Evolutionary conservation across 2,329 filamentous ascomycete genomes (phyloP).

Genomic region (Elsinoe ampelina): DNA sequence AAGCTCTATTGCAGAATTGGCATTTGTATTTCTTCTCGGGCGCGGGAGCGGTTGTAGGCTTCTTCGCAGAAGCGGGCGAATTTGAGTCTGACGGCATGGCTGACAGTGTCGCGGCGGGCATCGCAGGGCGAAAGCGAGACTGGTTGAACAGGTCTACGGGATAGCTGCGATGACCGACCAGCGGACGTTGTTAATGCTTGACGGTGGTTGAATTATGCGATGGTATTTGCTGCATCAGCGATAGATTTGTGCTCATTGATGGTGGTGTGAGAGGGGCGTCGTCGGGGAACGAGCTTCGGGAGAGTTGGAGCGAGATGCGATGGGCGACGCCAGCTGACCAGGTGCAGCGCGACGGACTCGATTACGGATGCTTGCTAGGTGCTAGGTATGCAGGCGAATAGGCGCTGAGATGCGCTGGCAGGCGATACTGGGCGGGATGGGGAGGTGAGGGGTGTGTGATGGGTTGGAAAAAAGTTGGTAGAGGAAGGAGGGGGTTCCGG

Average conservation of each 20-base stretch:
- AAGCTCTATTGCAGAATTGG: conserved; percentile 95
- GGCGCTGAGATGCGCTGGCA: background rate
- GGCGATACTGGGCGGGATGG: background rate
- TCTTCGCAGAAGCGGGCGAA: conserved; percentile 64
- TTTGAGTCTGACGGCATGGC: conserved; percentile 51
- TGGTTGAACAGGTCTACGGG: conserved; percentile 18
- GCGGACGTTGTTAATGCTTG: conserved; percentile 31
- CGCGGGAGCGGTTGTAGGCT: conserved; percentile 49
- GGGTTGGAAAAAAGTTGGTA: conserved; percentile 8
- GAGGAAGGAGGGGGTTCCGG: background rate
- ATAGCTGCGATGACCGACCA: conserved; percentile 23
- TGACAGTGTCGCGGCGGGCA: conserved; percentile 61
- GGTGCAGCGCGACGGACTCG: conserved; percentile 5
- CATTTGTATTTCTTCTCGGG: conserved; percentile 99
- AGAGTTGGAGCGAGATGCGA: background rate
- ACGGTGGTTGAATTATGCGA: conserved; percentile 23
- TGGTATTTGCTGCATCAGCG: conserved; percentile 20
- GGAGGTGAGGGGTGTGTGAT: conserved; percentile 4
- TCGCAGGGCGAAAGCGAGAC: conserved; percentile 26
- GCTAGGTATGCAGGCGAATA: background rate
- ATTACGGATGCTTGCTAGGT: background rate
- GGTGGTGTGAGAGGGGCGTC: conserved; percentile 10
- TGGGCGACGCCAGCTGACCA: background rate
- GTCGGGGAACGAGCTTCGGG: conserved; percentile 5
- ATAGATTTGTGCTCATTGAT: conserved; percentile 18